These are phyloP conservation scores for Suillus cothurnatus DNA, from an alignment of 768 basidiomycete genomes.

Conservation along the genomic window DNA sequence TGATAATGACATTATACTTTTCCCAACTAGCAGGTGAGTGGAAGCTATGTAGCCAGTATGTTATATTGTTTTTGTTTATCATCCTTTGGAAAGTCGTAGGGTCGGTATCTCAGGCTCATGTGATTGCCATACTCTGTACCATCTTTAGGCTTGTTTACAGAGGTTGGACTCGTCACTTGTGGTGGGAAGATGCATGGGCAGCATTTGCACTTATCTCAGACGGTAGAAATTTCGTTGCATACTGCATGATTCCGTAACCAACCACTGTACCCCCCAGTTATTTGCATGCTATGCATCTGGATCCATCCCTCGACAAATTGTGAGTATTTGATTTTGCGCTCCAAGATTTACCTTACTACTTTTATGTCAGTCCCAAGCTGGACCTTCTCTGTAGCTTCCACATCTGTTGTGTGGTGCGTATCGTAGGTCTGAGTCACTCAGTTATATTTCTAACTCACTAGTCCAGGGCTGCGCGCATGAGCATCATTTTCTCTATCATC, in stretches of 20 bases:
- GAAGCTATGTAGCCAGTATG: background rate
- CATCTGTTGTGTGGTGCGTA: background rate
- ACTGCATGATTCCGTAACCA: background rate
- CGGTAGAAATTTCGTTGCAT: background rate
- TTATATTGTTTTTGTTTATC: background rate
- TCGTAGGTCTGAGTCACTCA: background rate
- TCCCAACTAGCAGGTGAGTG: background rate
- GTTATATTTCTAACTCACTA: background rate
- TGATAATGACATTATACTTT: background rate
- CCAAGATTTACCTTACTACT: background rate
- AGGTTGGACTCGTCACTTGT: background rate
- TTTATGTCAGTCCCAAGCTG: background rate
- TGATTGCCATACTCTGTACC: background rate
- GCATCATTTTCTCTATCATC: conserved; percentile 8
- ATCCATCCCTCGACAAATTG: background rate
- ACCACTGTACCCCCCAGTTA: background rate
- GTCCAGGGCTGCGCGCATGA: conserved; percentile 10
- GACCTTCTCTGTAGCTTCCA: background rate
- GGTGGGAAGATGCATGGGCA: conserved; percentile 4
- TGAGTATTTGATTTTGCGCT: background rate
- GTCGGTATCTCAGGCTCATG: background rate
- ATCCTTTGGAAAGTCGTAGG: background rate
- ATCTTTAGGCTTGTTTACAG: conserved; percentile 2
- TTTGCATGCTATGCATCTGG: background rate
- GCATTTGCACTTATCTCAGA: background rate